Evolutionary conservation across 257 asterid species (phyloP).

Genomic region (Prunella vulgaris): DNA sequence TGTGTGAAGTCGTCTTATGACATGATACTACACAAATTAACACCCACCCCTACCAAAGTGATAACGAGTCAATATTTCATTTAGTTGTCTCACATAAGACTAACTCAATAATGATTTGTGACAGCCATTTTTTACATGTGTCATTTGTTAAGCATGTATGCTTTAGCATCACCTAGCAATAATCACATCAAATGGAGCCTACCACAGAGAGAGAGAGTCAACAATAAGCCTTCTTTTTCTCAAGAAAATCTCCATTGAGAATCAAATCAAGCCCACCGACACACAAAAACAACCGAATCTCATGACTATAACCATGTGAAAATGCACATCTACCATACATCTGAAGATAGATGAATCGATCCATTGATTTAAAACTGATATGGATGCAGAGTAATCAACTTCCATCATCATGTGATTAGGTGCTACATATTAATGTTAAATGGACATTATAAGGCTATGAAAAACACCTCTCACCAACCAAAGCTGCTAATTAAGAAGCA

Average conservation of each 20-base stretch:
- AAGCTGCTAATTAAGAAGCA: neutral
- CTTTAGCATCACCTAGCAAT: neutral
- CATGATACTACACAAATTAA: too few species aligned
- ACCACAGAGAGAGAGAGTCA: neutral
- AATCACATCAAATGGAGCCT: constrained; percentile 16
- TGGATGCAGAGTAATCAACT: neutral
- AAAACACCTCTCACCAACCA: neutral
- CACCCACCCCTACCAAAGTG: too few species aligned
- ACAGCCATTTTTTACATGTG: too few species aligned
- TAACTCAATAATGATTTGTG: too few species aligned
- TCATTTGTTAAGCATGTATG: neutral
- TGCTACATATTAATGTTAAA: neutral
- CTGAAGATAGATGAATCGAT: neutral
- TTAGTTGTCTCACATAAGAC: too few species aligned
- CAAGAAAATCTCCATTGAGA: constrained; percentile 14
- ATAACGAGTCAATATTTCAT: too few species aligned
- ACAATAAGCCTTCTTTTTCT: neutral
- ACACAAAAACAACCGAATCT: neutral
- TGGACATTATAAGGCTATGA: neutral
- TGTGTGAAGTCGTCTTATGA: too few species aligned
- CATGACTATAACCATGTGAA: neutral
- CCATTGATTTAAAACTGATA: neutral
- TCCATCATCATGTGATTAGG: neutral
- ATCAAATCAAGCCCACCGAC: constrained; percentile 9
- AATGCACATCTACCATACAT: constrained; percentile 3